A percentile compares a stretch with the other conserved stretches of the same genome.
These are phyloP conservation scores for Hypoxylon sp. DNA, from an alignment of 2,329 filamentous ascomycete species.

Conservation along the genomic window DNA sequence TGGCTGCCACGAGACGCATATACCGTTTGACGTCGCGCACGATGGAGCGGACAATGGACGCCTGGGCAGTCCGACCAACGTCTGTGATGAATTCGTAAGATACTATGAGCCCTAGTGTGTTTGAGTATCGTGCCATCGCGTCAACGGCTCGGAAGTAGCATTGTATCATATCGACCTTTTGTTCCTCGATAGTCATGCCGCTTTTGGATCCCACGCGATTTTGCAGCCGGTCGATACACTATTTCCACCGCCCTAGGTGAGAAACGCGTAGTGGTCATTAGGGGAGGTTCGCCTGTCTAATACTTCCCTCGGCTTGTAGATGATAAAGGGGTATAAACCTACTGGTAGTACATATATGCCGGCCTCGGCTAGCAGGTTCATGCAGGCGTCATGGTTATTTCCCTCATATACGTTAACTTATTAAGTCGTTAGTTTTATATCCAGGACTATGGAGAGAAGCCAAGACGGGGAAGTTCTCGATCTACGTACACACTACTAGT, in stretches of 20 bases:
- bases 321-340: slow-evolving; percentile 21
- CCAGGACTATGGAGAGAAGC: too few relatives aligned
- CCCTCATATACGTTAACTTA: slow-evolving; percentile 39
- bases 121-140: slow-evolving; percentile 49
- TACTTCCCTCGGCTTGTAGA: not conserved
- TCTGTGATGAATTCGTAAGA: slow-evolving; percentile 44
- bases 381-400: slow-evolving; percentile 46
- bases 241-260: not conserved
- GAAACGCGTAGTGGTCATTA: not conserved
- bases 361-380: slow-evolving; percentile 46
- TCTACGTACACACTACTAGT: slow-evolving; percentile 47
- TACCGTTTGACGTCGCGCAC: slow-evolving; percentile 52
- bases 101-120: slow-evolving; percentile 50
- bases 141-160: slow-evolving; percentile 49
- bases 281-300: not conserved
- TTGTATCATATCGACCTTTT: slow-evolving; percentile 40
- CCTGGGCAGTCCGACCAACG: slow-evolving; percentile 25
- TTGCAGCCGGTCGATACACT: slow-evolving; percentile 35
- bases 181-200: not conserved
- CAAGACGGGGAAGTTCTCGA: not conserved
- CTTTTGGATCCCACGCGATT: not conserved
- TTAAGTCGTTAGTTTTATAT: not conserved
- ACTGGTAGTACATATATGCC: slow-evolving; percentile 52
- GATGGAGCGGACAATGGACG: slow-evolving; percentile 46
- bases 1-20: slow-evolving; percentile 39